These are phyloP conservation scores for Fusarium siculi DNA, from an alignment of 2,329 filamentous ascomycete genomes.

Conservation along the genomic window DNA sequence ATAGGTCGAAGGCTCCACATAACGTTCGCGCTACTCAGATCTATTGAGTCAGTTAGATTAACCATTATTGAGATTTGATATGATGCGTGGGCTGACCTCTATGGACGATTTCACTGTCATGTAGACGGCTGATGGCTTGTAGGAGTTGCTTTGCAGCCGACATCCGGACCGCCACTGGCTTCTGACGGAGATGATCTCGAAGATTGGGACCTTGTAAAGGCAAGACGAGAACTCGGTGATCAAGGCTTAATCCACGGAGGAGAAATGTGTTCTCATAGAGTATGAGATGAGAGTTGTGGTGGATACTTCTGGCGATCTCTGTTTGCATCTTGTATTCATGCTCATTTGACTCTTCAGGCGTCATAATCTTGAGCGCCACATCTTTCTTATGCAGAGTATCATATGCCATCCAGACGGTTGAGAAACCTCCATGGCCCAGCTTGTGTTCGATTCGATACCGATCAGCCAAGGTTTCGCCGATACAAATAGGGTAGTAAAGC, in stretches of 20 bases:
- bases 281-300: neutral
- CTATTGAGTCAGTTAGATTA: neutral
- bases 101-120: neutral
- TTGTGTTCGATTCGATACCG: neutral
- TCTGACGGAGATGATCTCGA: neutral
- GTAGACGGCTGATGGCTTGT: neutral
- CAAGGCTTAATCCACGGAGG: fast-evolving
- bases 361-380: neutral
- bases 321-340: neutral
- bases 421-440: neutral
- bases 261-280: neutral
- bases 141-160: neutral
- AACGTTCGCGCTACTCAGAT: neutral
- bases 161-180: neutral
- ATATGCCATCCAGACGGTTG: neutral
- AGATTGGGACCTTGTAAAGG: neutral
- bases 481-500: neutral
- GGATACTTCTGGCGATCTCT: neutral
- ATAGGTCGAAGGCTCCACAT: neutral
- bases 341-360: neutral
- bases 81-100: neutral
- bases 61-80: fast-evolving
- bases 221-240: neutral
- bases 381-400: neutral
- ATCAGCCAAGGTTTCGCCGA: neutral